Conservation (phyloP, 2,329 filamentous ascomycete species). For the Epichloe gansuensis region DNA sequence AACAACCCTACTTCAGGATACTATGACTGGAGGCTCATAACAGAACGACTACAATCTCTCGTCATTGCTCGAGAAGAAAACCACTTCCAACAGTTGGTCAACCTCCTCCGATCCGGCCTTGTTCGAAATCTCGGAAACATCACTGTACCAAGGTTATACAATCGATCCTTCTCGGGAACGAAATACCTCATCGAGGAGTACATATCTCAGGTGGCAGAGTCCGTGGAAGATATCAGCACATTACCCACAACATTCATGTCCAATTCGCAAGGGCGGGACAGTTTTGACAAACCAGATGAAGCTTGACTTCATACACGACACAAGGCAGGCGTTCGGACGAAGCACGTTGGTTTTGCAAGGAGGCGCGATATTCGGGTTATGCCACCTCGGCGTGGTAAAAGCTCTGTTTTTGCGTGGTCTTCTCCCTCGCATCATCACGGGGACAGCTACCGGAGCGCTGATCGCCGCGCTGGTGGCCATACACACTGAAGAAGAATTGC, state of each 20-base stretch:
- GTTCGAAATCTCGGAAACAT: slow-evolving; percentile 89
- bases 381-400: slow-evolving; percentile 82
- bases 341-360: slow-evolving; percentile 80
- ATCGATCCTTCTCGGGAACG: slow-evolving; percentile 74
- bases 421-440: slow-evolving; percentile 80
- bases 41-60: slow-evolving; percentile 61
- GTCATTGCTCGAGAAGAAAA: slow-evolving; percentile 55
- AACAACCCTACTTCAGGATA: slow-evolving; percentile 68
- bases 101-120: slow-evolving; percentile 65
- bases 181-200: slow-evolving; percentile 89
- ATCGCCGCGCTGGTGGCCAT: slow-evolving; percentile 82
- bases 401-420: slow-evolving; percentile 70
- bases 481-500: slow-evolving; percentile 75
- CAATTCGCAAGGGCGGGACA: slow-evolving; percentile 20
- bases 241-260: slow-evolving; percentile 44
- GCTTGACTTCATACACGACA: slow-evolving; percentile 76
- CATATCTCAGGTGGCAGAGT: slow-evolving; percentile 69
- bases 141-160: slow-evolving; percentile 68
- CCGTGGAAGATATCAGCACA: slow-evolving; percentile 62
- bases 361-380: slow-evolving; percentile 82
- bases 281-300: slow-evolving; percentile 61
- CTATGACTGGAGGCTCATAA: slow-evolving; percentile 80
- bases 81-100: slow-evolving; percentile 64
- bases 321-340: slow-evolving; percentile 75
- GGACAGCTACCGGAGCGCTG: slow-evolving; percentile 79